These are phyloP conservation scores for Mycena amicta DNA, from an alignment of 768 basidiomycete genomes.

Conservation along the genomic window DNA sequence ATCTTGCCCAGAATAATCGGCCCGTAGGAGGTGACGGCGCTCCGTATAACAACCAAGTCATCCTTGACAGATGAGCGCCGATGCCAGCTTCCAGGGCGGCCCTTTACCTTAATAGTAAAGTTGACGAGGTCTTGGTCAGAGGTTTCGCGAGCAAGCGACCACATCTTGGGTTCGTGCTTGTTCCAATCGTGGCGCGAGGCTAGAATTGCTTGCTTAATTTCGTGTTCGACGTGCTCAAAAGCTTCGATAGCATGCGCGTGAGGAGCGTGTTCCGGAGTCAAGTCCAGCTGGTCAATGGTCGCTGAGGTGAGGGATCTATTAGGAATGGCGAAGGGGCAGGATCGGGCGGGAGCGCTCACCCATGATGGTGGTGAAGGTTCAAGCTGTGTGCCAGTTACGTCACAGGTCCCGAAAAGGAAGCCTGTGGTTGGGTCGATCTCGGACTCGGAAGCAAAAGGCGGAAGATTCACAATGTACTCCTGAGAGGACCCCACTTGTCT, in stretches of 20 bases:
- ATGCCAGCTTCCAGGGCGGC: not conserved
- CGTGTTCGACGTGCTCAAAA: slow-evolving; percentile 54
- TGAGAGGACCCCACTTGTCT: not conserved
- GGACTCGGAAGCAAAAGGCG: too few species aligned
- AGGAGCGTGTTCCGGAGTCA: slow-evolving; percentile 67
- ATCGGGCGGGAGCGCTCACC: slow-evolving; percentile 18
- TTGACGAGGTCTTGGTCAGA: slow-evolving; percentile 53
- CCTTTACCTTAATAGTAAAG: slow-evolving; percentile 53
- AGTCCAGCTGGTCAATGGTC: slow-evolving; percentile 53
- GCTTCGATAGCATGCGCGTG: slow-evolving; percentile 62
- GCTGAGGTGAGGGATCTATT: slow-evolving; percentile 39
- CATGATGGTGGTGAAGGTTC: slow-evolving; percentile 20
- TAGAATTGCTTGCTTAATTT: slow-evolving; percentile 67
- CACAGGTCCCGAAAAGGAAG: not conserved
- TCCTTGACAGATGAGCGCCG: slow-evolving; percentile 25
- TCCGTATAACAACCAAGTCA: slow-evolving; percentile 50
- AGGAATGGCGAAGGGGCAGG: not conserved
- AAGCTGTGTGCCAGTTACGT: not conserved
- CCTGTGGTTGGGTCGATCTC: not conserved
- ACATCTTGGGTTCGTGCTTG: slow-evolving; percentile 72
- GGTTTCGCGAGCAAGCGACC: slow-evolving; percentile 57
- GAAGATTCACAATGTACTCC: not conserved
- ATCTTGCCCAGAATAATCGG: slow-evolving; percentile 78
- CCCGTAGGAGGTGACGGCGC: slow-evolving; percentile 64
- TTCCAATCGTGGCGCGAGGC: slow-evolving; percentile 73